Conservation (phyloP, 805 yeast genomes). For the Trichomonascus vanleenenianus region DNA sequence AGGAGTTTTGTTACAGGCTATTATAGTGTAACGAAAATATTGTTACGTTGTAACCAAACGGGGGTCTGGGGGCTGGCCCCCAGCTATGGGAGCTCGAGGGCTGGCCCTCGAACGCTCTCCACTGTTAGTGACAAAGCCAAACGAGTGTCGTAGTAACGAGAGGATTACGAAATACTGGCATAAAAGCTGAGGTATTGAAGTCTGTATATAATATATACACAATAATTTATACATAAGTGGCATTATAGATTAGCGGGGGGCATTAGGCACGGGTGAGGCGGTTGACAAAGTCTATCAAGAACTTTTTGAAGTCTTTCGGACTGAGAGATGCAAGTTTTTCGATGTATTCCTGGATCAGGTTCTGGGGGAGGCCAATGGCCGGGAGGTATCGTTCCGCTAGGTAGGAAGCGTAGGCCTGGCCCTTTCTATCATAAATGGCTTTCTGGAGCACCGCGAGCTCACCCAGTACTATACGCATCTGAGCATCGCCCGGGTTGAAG, state of each 20-base stretch:
- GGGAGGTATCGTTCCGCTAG: constrained; percentile 45
- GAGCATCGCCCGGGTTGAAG: constrained; percentile 71
- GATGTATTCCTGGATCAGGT: constrained; percentile 54
- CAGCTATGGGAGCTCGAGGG: no score
- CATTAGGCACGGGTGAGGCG: constrained; percentile 15
- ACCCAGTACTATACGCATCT: constrained; percentile 60
- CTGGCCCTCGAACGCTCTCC: no score
- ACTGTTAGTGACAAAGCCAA: no score
- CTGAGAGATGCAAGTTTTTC: constrained; percentile 48
- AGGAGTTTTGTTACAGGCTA: no score
- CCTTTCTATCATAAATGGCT: constrained; percentile 45
- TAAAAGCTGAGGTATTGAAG: background rate
- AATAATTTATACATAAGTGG: background rate
- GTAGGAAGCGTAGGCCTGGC: constrained; percentile 43
- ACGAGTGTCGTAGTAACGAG: no score
- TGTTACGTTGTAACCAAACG: no score
- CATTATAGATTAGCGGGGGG: background rate
- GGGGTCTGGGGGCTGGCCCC: no score
- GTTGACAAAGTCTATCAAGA: constrained; percentile 43
- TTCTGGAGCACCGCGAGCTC: constrained; percentile 69
- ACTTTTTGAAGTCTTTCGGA: constrained; percentile 62
- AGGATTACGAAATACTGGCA: no score
- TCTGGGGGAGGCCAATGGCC: constrained; percentile 49
- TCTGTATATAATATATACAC: background rate
- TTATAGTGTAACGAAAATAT: no score